Conservation (phyloP, 164 flowering plant genomes). For the Annona squamosa region DNA sequence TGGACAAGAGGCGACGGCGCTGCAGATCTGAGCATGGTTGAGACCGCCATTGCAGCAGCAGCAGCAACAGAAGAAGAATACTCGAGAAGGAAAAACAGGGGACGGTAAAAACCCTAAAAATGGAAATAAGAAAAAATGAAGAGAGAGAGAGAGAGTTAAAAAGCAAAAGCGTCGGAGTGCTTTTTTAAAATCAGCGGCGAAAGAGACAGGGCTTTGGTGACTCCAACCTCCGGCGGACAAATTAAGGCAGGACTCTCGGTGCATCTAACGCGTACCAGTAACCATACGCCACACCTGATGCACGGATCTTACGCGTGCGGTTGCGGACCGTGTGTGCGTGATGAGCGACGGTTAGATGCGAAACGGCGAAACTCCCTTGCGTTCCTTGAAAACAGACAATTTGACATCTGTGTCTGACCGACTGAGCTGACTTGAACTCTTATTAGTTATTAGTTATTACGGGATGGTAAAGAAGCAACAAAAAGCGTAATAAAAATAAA, state of each 20-base stretch:
- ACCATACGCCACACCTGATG: background rate
- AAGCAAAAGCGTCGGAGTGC: background rate
- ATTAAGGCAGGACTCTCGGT: background rate
- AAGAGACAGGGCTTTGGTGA: background rate
- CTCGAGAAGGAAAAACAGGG: background rate
- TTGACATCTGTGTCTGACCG: too few relatives aligned
- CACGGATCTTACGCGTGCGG: background rate
- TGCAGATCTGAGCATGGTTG: slow-evolving; percentile 5
- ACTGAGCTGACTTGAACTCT: too few relatives aligned
- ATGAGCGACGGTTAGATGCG: too few relatives aligned
- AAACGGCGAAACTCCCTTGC: too few relatives aligned
- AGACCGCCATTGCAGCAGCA: slow-evolving; percentile 6
- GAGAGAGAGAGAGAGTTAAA: background rate
- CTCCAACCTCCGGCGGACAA: background rate
- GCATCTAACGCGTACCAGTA: background rate
- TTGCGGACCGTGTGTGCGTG: background rate
- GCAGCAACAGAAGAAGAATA: background rate
- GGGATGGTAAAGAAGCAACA: too few relatives aligned
- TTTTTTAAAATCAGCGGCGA: background rate
- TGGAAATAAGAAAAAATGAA: background rate
- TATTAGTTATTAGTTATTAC: too few relatives aligned
- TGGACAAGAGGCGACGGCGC: slow-evolving; percentile 1
- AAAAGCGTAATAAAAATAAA: too few relatives aligned
- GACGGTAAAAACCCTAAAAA: slow-evolving; percentile 3
- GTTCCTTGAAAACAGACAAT: too few relatives aligned